These are phyloP conservation scores for Apocynum venetum DNA, from an alignment of 257 asterid species.

Conservation along the genomic window DNA sequence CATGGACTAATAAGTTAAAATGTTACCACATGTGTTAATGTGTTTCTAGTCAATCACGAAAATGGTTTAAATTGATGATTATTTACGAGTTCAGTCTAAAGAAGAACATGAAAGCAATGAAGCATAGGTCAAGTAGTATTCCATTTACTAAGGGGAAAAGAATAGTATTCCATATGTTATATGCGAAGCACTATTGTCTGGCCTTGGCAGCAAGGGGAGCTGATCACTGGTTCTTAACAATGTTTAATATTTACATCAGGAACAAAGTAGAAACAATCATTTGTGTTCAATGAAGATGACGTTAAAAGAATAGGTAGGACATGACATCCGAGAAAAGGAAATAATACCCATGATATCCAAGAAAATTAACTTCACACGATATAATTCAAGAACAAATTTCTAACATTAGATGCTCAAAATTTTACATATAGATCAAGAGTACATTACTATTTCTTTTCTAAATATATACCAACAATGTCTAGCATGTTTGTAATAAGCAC, in stretches of 20 bases:
- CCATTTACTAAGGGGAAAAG: too few species aligned
- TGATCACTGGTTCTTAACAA: neutral
- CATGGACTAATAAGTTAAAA: neutral
- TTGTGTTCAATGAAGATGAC: neutral
- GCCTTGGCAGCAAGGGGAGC: neutral
- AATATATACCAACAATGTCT: conserved; percentile 2
- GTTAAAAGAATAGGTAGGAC: neutral
- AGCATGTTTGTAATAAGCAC: conserved; percentile 21
- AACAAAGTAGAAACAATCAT: neutral
- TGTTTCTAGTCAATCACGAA: neutral
- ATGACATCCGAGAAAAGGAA: neutral
- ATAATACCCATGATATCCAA: neutral
- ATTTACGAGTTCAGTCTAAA: neutral
- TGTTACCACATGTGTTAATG: neutral
- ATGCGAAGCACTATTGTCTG: neutral
- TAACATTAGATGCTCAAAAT: neutral
- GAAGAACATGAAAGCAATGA: neutral
- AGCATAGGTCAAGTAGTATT: neutral
- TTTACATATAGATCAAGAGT: neutral
- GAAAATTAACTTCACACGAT: neutral
- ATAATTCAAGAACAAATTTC: neutral
- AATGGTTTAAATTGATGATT: conserved; percentile 5
- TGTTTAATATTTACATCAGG: neutral
- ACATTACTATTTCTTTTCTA: neutral
- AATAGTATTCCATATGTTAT: neutral